Evolutionary conservation across 2,329 filamentous ascomycete species (phyloP).

Genomic region (Setomelanomma holmii): DNA sequence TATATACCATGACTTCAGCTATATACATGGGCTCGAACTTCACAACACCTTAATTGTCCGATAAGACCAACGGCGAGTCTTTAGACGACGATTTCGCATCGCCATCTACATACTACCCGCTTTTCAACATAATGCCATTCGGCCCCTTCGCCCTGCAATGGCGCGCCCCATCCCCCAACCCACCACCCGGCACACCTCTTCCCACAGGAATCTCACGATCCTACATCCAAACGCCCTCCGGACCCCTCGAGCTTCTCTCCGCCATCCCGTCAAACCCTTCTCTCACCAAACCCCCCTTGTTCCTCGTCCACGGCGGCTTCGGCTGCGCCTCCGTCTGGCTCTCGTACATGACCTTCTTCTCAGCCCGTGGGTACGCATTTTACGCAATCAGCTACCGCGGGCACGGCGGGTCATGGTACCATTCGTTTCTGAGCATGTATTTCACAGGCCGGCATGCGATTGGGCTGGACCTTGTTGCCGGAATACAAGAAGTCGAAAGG

Average conservation of each 20-base stretch:
- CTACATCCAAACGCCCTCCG: conserved; percentile 55
- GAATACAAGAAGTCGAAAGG: conserved; percentile 42
- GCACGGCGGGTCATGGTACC: conserved; percentile 62
- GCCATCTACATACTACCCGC: background rate
- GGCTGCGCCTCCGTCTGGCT: conserved; percentile 62
- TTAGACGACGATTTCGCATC: background rate
- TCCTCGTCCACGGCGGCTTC: conserved; percentile 64
- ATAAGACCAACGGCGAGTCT: background rate
- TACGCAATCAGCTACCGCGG: conserved; percentile 63
- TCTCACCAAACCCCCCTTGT: conserved; percentile 47
- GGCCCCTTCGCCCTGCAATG: conserved; percentile 41
- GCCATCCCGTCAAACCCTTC: conserved; percentile 39
- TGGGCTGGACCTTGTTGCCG: conserved; percentile 55
- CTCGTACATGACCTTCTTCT: conserved; percentile 60
- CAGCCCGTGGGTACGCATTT: conserved; percentile 53
- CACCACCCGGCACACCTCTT: conserved; percentile 36
- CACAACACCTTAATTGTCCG: too few species aligned
- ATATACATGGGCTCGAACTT: too few species aligned
- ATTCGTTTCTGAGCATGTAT: conserved; percentile 58
- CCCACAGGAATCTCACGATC: conserved; percentile 54
- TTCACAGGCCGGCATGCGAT: conserved; percentile 53
- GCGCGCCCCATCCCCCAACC: conserved; percentile 32
- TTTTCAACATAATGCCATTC: conserved; percentile 28
- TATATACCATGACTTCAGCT: too few species aligned
- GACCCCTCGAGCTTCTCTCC: conserved; percentile 59